Percentiles rank a stretch among this genome's conserved stretches.
These are phyloP conservation scores for Lactarius psammicola DNA, from an alignment of 768 basidiomycete species.

Conservation along the genomic window DNA sequence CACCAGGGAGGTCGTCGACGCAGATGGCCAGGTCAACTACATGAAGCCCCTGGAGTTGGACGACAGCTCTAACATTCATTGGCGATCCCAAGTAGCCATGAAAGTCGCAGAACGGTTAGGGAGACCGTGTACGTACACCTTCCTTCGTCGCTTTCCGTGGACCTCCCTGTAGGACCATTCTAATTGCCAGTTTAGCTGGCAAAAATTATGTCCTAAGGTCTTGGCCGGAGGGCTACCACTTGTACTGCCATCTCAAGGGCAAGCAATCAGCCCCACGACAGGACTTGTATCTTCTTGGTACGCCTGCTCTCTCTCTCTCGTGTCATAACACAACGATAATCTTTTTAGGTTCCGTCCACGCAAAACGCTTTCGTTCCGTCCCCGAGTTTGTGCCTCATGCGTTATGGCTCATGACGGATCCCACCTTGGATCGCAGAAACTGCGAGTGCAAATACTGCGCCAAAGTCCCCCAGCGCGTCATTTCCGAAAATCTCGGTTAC, in stretches of 20 bases:
- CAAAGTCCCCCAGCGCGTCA: slow-evolving; percentile 64
- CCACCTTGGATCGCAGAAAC: slow-evolving; percentile 43
- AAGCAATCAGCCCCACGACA: slow-evolving; percentile 52
- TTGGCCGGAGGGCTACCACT: slow-evolving; percentile 66
- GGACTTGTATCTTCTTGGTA: slow-evolving; percentile 79
- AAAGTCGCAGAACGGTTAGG: slow-evolving; percentile 46
- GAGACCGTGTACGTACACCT: slow-evolving; percentile 47
- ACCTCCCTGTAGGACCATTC: background rate
- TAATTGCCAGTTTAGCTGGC: slow-evolving; percentile 40
- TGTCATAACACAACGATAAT: background rate
- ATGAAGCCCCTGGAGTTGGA: slow-evolving; percentile 56
- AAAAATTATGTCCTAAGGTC: slow-evolving; percentile 56
- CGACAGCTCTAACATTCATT: slow-evolving; percentile 52
- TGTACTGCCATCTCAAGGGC: slow-evolving; percentile 78
- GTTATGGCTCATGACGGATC: slow-evolving; percentile 68
- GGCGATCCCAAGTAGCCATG: slow-evolving; percentile 45
- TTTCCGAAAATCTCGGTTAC: slow-evolving; percentile 59
- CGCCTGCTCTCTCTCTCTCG: slow-evolving; percentile 13
- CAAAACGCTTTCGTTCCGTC: slow-evolving; percentile 68
- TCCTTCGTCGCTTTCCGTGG: slow-evolving; percentile 6
- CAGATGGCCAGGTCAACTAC: slow-evolving; percentile 68
- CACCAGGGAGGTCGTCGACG: slow-evolving; percentile 51
- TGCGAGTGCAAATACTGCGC: slow-evolving; percentile 80
- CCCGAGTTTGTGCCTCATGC: slow-evolving; percentile 86
- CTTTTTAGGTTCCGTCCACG: slow-evolving; percentile 41